Conservation (phyloP, 2,329 filamentous ascomycete genomes). For the Ophiosphaerella korrae region DNA sequence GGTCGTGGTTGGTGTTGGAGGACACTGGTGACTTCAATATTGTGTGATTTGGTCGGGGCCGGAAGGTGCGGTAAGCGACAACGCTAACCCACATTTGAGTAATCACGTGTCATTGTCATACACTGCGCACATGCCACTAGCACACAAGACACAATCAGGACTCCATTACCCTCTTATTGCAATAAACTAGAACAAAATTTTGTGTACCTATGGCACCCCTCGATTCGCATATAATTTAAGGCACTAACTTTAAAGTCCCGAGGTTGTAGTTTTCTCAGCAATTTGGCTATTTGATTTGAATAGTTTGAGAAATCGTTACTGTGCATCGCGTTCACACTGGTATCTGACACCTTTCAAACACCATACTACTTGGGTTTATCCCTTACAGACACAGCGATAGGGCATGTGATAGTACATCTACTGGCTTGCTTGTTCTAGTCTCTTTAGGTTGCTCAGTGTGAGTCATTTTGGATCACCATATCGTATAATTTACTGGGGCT, state of each 20-base stretch:
- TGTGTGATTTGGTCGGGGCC: conserved; percentile 9
- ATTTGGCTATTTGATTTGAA: too few species aligned
- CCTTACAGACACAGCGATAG: neutral
- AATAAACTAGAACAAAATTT: too few species aligned
- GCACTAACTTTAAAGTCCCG: too few species aligned
- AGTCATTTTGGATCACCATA: conserved; percentile 16
- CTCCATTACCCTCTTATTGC: neutral
- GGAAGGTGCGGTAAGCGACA: conserved; percentile 12
- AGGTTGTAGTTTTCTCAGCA: too few species aligned
- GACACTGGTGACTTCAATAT: conserved; percentile 9
- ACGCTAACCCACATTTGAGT: conserved; percentile 6
- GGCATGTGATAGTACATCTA: neutral
- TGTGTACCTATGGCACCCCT: too few species aligned
- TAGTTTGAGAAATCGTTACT: too few species aligned
- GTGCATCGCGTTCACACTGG: too few species aligned
- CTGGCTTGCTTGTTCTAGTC: neutral
- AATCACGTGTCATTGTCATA: neutral
- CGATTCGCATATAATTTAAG: too few species aligned
- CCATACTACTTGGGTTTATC: neutral
- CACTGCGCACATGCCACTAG: too few species aligned
- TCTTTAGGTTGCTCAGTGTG: conserved; percentile 11
- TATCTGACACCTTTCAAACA: too few species aligned
- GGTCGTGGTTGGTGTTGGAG: conserved; percentile 38
- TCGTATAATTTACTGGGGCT: neutral
- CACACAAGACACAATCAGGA: neutral